These are phyloP conservation scores for Tetrahymena malaccensis DNA, from an alignment of 73 alveolate species.

Conservation along the genomic window DNA sequence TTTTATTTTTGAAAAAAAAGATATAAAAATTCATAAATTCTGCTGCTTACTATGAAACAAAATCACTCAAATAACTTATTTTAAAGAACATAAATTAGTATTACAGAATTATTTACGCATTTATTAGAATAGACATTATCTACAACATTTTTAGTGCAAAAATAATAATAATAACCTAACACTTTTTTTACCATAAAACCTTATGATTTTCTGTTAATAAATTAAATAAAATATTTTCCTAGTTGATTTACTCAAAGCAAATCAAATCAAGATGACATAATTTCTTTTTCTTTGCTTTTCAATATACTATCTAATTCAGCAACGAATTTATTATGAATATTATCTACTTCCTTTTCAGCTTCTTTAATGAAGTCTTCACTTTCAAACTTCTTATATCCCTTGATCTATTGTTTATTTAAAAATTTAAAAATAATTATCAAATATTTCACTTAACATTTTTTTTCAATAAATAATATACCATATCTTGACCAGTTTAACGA, in stretches of 20 bases:
- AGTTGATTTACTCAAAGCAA: not conserved
- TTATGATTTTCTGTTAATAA: not conserved
- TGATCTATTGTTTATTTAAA: not conserved
- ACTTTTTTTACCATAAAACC: not conserved
- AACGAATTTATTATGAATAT: not conserved
- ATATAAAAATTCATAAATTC: too few species aligned
- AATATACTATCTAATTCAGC: not conserved
- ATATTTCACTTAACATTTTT: too few species aligned
- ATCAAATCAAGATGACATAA: not conserved
- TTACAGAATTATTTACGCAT: too few species aligned
- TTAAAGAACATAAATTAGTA: too few species aligned
- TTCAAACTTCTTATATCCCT: not conserved
- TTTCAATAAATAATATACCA: not conserved
- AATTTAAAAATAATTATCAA: not conserved
- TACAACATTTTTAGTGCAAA: too few species aligned
- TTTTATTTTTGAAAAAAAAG: too few species aligned
- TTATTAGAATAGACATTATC: too few species aligned
- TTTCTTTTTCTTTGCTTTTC: not conserved
- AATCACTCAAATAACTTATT: too few species aligned
- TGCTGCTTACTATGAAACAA: too few species aligned
- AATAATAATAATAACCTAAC: not conserved
- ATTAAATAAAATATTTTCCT: not conserved
- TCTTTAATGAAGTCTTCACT: not conserved
- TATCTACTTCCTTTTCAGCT: not conserved
- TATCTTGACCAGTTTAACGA: not conserved